Conservation (phyloP, 73 alveolate genomes). For the Uronychia binucleata region DNA sequence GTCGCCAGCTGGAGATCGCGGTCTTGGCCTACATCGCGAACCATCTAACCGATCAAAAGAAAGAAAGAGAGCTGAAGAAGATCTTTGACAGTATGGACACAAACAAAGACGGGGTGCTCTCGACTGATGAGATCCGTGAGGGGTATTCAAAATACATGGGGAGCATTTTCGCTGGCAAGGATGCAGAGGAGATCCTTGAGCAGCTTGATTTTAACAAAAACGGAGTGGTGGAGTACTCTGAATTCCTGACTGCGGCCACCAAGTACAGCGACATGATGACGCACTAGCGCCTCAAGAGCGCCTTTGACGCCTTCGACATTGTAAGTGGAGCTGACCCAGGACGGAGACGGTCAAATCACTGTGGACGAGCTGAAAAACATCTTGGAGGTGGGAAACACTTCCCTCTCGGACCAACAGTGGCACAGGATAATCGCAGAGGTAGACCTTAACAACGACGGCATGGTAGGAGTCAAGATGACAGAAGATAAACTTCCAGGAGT, state of each 20-base stretch:
- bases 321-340: neutral
- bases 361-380: neutral
- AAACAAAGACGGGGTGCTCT: constrained; percentile 87
- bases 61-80: constrained; percentile 1
- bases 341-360: neutral
- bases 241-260: constrained; percentile 73
- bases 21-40: constrained; percentile 20
- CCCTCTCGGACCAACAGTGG: neutral
- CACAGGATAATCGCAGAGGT: neutral
- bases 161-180: constrained; percentile 10
- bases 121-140: constrained; percentile 73
- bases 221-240: constrained; percentile 80
- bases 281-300: neutral
- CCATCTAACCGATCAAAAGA: constrained; percentile 5
- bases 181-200: constrained; percentile 25
- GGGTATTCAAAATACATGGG: constrained; percentile 54
- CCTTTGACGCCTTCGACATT: neutral
- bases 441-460: neutral
- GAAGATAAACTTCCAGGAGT: neutral
- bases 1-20: constrained; percentile 11
- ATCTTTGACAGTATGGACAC: constrained; percentile 49
- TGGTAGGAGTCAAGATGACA: neutral
- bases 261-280: constrained; percentile 67
- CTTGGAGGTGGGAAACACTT: neutral
- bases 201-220: constrained; percentile 61